Percentiles rank a stretch among this genome's conserved stretches.
Evolutionary conservation across 2,329 filamentous ascomycete species (phyloP).

Genomic region (Ophiostoma populinum): DNA sequence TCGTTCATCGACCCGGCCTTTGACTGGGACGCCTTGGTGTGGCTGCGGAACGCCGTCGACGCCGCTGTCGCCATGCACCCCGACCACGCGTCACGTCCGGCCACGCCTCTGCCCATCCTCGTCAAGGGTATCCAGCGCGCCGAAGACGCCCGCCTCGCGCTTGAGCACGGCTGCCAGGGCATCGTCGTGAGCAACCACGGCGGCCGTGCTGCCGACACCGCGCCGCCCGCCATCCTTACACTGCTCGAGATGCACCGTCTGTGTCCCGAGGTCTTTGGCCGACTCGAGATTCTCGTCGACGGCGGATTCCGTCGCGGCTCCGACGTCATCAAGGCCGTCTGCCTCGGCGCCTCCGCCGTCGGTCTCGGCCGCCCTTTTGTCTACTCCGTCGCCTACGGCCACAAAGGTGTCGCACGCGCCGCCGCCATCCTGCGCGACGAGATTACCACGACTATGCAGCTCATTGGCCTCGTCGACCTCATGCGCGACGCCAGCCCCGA

Average conservation of each 20-base stretch:
- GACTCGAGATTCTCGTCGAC: slow-evolving; percentile 22
- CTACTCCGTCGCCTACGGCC: slow-evolving; percentile 23
- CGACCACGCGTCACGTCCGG: neutral
- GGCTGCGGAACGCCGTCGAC: slow-evolving; percentile 26
- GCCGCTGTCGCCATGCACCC: neutral
- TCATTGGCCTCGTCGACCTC: slow-evolving; percentile 14
- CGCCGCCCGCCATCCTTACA: slow-evolving; percentile 20
- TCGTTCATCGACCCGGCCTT: slow-evolving; percentile 31
- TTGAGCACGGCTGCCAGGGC: slow-evolving; percentile 31
- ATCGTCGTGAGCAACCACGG: slow-evolving; percentile 42
- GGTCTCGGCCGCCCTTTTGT: slow-evolving; percentile 31
- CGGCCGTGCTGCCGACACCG: slow-evolving; percentile 35
- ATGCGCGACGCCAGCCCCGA: slow-evolving; percentile 11
- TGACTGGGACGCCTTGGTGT: slow-evolving; percentile 34
- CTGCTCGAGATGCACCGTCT: slow-evolving; percentile 23
- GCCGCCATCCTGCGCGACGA: slow-evolving; percentile 21
- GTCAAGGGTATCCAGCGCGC: slow-evolving; percentile 39
- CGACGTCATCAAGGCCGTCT: slow-evolving; percentile 26
- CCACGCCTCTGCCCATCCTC: slow-evolving; percentile 27
- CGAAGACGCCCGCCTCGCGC: slow-evolving; percentile 33
- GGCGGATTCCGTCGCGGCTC: slow-evolving; percentile 25
- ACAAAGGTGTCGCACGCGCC: slow-evolving; percentile 26
- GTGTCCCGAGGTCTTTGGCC: slow-evolving; percentile 23
- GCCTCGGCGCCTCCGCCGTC: slow-evolving; percentile 24
- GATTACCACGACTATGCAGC: slow-evolving; percentile 21